Conservation (phyloP, 2,329 filamentous ascomycete genomes). For the Cercospora citrullina region DNA sequence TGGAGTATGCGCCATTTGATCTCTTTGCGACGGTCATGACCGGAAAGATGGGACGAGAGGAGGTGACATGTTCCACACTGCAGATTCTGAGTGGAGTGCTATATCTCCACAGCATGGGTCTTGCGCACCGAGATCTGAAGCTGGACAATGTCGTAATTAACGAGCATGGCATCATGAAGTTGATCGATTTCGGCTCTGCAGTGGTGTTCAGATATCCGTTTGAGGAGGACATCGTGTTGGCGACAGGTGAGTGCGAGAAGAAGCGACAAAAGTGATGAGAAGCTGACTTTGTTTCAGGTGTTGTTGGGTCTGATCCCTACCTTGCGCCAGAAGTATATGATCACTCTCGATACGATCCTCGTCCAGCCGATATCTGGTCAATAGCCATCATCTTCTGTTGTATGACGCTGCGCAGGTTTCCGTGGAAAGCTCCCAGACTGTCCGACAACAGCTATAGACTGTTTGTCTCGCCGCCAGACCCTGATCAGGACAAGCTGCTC, state of each 20-base stretch:
- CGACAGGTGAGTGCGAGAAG: conserved; percentile 62
- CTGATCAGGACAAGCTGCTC: conserved; percentile 52
- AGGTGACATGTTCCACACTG: conserved; percentile 86
- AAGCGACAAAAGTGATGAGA: not conserved
- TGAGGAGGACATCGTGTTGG: conserved; percentile 79
- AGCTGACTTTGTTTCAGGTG: conserved; percentile 52
- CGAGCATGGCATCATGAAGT: conserved; percentile 96
- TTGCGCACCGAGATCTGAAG: conserved; percentile 93
- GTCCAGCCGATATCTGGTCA: conserved; percentile 95
- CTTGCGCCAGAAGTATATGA: conserved; percentile 96
- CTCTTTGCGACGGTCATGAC: conserved; percentile 99
- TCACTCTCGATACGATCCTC: conserved; percentile 86
- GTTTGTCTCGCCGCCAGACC: conserved; percentile 82
- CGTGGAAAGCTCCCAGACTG: conserved; percentile 91
- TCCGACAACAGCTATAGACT: conserved; percentile 94
- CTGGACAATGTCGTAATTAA: conserved; percentile 98
- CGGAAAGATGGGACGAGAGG: conserved; percentile 89
- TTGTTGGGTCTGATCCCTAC: conserved; percentile 89
- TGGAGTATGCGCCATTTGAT: conserved; percentile 97
- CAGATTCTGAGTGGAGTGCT: conserved; percentile 94
- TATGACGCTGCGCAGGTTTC: conserved; percentile 92
- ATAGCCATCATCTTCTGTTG: conserved; percentile 98
- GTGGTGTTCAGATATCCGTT: conserved; percentile 98
- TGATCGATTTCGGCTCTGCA: conserved; percentile 97
- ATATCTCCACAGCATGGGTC: conserved; percentile 90